These are phyloP conservation scores for Xylaria venustula DNA, from an alignment of 495 filamentous ascomycete species.

Conservation along the genomic window DNA sequence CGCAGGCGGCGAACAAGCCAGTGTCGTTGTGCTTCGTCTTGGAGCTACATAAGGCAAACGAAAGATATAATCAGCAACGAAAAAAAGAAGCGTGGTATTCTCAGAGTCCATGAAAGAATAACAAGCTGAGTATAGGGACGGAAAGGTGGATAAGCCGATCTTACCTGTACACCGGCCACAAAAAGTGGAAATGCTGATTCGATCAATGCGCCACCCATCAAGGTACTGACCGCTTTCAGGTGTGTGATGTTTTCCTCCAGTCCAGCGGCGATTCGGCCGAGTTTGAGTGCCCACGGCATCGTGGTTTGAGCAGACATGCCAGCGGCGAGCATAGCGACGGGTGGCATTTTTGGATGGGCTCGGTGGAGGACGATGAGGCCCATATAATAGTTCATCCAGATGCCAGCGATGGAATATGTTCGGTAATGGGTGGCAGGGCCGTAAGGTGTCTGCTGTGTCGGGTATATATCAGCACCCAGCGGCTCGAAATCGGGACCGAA, in stretches of 20 bases:
- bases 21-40: conserved; percentile 64
- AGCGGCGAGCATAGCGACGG: conserved; percentile 82
- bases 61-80: neutral
- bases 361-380: conserved; percentile 74
- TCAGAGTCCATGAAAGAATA: too few species aligned
- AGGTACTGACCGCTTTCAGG: conserved; percentile 65
- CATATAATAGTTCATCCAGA: conserved; percentile 84
- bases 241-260: conserved; percentile 64
- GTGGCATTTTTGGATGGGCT: conserved; percentile 85
- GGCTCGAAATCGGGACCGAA: conserved; percentile 78
- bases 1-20: conserved; percentile 73
- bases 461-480: conserved; percentile 73
- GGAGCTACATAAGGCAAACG: conserved; percentile 54
- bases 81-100: too few species aligned
- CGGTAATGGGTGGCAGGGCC: conserved; percentile 80
- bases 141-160: conserved; percentile 5
- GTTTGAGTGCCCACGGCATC: conserved; percentile 63
- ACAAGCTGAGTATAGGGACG: too few species aligned
- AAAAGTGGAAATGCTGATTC: conserved; percentile 80
- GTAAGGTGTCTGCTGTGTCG: conserved; percentile 59
- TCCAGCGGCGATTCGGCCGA: conserved; percentile 80
- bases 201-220: conserved; percentile 76
- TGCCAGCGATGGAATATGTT: conserved; percentile 77
- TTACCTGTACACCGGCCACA: conserved; percentile 71
- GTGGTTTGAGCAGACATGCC: conserved; percentile 70